Conservation (phyloP, 805 yeast genomes). For the Yarrowia osloensis region DNA sequence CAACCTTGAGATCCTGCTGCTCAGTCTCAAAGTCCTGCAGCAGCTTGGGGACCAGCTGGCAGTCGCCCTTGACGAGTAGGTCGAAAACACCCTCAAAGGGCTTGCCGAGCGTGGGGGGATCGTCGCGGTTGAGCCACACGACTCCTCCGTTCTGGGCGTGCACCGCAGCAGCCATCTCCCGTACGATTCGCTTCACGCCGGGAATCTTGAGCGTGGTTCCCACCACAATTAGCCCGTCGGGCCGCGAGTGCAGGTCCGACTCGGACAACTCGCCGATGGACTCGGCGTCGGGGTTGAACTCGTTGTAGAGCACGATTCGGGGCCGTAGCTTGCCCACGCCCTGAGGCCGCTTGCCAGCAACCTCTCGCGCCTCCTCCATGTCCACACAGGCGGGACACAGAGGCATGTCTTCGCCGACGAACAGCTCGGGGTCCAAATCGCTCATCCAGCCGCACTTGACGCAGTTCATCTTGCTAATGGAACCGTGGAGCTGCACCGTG, state of each 20-base stretch:
- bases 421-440: slow-evolving; percentile 54
- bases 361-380: slow-evolving; percentile 53
- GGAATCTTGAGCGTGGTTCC: slow-evolving; percentile 87
- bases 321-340: slow-evolving; percentile 66
- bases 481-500: slow-evolving; percentile 84
- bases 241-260: slow-evolving; percentile 60
- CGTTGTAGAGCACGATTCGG: slow-evolving; percentile 68
- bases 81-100: slow-evolving; percentile 58
- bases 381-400: slow-evolving; percentile 68
- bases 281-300: slow-evolving; percentile 85
- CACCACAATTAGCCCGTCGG: slow-evolving; percentile 77
- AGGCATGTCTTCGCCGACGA: slow-evolving; percentile 50
- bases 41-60: slow-evolving; percentile 55
- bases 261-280: slow-evolving; percentile 76
- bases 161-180: slow-evolving; percentile 60
- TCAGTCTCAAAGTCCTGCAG: slow-evolving; percentile 37
- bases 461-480: slow-evolving; percentile 70
- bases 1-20: slow-evolving; percentile 10
- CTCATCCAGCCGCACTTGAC: slow-evolving; percentile 68
- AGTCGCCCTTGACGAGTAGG: slow-evolving; percentile 62
- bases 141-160: slow-evolving; percentile 60
- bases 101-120: slow-evolving; percentile 49
- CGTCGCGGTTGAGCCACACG: slow-evolving; percentile 62
- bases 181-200: slow-evolving; percentile 63
- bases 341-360: slow-evolving; percentile 67